These are phyloP conservation scores for Sclerotinia trifoliorum DNA, from an alignment of 2,329 filamentous ascomycete genomes.

Conservation along the genomic window DNA sequence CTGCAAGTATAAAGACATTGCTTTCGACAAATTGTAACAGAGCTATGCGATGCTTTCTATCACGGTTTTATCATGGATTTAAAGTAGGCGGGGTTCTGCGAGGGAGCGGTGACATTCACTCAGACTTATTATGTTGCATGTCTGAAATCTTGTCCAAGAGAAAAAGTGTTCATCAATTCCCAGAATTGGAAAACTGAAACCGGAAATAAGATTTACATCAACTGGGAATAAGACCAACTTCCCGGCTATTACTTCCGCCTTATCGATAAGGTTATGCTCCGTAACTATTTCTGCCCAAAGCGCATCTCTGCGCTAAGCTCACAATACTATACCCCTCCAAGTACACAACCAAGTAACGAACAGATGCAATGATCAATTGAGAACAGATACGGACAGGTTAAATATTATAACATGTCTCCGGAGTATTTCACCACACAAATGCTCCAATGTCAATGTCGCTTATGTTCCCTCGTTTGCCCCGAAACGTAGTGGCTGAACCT, in stretches of 20 bases:
- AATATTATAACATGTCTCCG: not conserved
- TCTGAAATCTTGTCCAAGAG: not conserved
- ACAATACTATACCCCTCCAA: not conserved
- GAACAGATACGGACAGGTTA: not conserved
- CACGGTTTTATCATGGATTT: too few species aligned
- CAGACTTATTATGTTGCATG: not conserved
- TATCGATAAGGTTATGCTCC: too few species aligned
- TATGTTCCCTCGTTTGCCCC: not conserved
- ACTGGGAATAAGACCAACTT: not conserved
- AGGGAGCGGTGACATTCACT: not conserved
- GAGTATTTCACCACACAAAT: not conserved
- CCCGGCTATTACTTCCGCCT: not conserved
- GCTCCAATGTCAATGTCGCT: not conserved
- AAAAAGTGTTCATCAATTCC: not conserved
- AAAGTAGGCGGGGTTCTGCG: not conserved
- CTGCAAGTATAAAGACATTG: not conserved
- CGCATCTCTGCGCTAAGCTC: too few species aligned
- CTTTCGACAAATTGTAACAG: not conserved
- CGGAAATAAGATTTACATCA: not conserved
- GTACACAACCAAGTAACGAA: not conserved
- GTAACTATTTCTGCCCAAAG: constrained; percentile 3
- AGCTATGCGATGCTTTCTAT: not conserved
- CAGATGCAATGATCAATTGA: not conserved
- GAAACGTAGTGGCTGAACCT: not conserved
- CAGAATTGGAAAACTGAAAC: not conserved